These are phyloP conservation scores for Hortiboletus campestris DNA, from an alignment of 768 basidiomycete genomes.

Conservation along the genomic window DNA sequence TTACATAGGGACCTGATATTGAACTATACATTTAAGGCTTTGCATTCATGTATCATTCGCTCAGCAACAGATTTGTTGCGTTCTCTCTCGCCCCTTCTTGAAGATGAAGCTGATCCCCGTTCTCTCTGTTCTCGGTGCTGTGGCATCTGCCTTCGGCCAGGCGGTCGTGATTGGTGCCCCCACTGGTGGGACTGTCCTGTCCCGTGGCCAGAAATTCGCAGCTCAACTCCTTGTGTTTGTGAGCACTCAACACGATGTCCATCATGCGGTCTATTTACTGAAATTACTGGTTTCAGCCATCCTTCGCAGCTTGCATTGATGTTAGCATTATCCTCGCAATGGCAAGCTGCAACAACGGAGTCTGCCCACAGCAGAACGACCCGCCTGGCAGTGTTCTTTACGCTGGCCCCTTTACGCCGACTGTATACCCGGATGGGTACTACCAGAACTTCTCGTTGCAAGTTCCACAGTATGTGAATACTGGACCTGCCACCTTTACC, in stretches of 20 bases:
- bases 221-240: constrained; percentile 24
- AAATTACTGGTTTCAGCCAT: constrained; percentile 10
- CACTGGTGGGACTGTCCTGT: constrained; percentile 16
- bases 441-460: constrained; percentile 31
- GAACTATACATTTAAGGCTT: no score
- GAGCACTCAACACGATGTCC: background rate
- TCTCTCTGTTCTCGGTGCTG: background rate
- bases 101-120: constrained; percentile 18
- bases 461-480: background rate
- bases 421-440: constrained; percentile 15
- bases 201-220: constrained; percentile 16
- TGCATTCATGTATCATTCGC: background rate
- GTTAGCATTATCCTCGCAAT: constrained; percentile 32
- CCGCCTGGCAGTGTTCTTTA: constrained; percentile 29
- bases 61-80: background rate
- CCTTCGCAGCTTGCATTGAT: constrained; percentile 18
- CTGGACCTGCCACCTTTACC: constrained; percentile 29
- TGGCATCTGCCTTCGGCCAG: constrained; percentile 21
- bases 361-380: constrained; percentile 20
- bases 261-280: background rate
- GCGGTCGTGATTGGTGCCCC: constrained; percentile 28
- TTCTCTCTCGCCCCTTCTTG: background rate
- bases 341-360: constrained; percentile 15
- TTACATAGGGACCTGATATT: no score
- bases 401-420: constrained; percentile 28